phyloP scores from a whole-genome alignment of 139 green algal species.

The Nannochloris sp. region DNA sequence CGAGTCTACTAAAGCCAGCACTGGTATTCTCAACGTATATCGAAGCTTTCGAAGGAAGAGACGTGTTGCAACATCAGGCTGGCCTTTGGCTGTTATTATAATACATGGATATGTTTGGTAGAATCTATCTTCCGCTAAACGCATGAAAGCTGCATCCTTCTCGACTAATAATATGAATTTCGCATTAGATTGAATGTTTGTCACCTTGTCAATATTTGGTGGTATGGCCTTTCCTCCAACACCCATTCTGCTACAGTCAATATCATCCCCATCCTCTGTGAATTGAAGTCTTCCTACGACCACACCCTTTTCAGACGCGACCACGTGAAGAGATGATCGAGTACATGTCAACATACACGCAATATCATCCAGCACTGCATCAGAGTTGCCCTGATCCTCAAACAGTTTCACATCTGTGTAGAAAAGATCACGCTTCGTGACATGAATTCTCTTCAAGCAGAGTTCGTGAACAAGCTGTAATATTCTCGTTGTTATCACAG shows the following conservation, averaged over 20 bases:
- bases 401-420: conserved; percentile 99
- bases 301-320: conserved; percentile 94
- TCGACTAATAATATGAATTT: conserved; percentile 95
- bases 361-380: conserved; percentile 86
- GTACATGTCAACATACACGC: conserved; percentile 95
- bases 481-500: conserved; percentile 82
- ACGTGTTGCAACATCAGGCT: conserved; percentile 91
- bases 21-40: conserved; percentile 75
- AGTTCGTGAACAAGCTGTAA: conserved; percentile 70
- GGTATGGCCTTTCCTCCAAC: conserved; percentile 95
- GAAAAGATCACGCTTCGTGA: conserved; percentile 67
- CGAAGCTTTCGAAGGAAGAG: conserved; percentile 86
- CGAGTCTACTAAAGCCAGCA: conserved; percentile 87
- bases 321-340: conserved; percentile 77
- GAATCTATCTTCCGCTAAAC: conserved; percentile 90
- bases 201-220: conserved; percentile 89
- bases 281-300: conserved; percentile 87
- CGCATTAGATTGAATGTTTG: conserved; percentile 67
- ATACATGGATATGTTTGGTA: conserved; percentile 96
- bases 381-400: conserved; percentile 75
- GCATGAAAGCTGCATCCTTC: conserved; percentile 97
- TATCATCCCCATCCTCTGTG: conserved; percentile 82
- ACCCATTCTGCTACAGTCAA: conserved; percentile 91
- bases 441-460: conserved; percentile 41
- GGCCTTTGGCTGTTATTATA: conserved; percentile 95